Evolutionary conservation across 139 green algal genomes (phyloP).

Genomic region (Auxenochlorella protothecoides): DNA sequence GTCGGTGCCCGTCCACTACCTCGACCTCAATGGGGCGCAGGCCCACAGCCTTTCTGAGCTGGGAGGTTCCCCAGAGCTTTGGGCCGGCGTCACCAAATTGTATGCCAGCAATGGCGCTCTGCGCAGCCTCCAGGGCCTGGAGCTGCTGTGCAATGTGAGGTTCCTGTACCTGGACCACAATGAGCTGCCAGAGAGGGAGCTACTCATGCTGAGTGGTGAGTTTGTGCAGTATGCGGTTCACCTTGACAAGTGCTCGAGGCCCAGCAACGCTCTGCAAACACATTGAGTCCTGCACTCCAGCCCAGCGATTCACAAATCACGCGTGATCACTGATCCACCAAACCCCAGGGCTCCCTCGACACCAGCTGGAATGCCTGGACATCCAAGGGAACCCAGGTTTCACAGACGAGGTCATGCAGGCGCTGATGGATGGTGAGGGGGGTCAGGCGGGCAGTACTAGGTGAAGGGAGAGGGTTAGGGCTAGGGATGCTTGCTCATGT

Average conservation of each 20-base stretch:
- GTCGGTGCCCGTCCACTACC: slow-evolving; percentile 2
- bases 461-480: too few species aligned
- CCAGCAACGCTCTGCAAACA: too few species aligned
- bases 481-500: too few species aligned
- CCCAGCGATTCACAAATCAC: neutral
- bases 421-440: neutral
- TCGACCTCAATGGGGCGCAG: neutral
- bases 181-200: neutral
- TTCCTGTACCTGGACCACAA: slow-evolving; percentile 10
- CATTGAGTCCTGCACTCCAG: too few species aligned
- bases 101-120: slow-evolving; percentile 5
- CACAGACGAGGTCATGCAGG: neutral
- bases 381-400: neutral
- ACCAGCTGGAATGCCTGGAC: slow-evolving; percentile 1
- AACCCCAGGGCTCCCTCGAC: slow-evolving; percentile 1
- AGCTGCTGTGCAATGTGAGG: neutral
- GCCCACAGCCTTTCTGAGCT: neutral
- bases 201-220: slow-evolving; percentile 5
- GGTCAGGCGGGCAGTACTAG: too few species aligned
- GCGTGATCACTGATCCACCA: neutral
- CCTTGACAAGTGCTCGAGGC: too few species aligned
- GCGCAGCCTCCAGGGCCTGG: neutral
- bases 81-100: slow-evolving; percentile 3
- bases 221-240: too few species aligned
- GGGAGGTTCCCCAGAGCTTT: neutral